Conservation (phyloP, 345 rosid genomes). For the Euphorbia pulcherrima region DNA sequence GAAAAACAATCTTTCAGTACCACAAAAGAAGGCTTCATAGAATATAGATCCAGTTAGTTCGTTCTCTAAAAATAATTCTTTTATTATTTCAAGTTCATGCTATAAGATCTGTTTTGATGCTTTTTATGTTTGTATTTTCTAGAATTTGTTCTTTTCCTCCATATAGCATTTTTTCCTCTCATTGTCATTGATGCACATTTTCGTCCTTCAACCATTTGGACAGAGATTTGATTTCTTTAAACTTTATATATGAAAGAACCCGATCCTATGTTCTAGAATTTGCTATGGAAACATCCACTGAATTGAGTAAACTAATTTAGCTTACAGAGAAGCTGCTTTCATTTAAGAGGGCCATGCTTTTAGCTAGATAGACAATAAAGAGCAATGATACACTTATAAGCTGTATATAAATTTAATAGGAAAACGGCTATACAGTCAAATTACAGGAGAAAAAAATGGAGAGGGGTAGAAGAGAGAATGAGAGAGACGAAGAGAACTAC, state of each 20-base stretch:
- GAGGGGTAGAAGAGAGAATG: background rate
- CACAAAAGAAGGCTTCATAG: conserved; percentile 24
- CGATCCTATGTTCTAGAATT: background rate
- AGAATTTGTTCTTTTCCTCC: background rate
- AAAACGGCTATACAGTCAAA: no score
- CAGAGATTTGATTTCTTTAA: no score
- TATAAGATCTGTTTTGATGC: conserved; percentile 6
- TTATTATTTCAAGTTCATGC: background rate
- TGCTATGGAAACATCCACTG: background rate
- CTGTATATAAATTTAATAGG: background rate
- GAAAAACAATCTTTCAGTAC: conserved; percentile 52
- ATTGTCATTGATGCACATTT: no score
- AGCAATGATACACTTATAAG: background rate
- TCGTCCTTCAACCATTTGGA: no score
- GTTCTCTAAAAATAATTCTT: conserved; percentile 13
- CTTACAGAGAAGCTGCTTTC: background rate
- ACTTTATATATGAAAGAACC: background rate
- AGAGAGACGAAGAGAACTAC: background rate
- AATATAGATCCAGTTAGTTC: conserved; percentile 14
- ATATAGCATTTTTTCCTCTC: conserved; percentile 1
- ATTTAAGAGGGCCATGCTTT: background rate
- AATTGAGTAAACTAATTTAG: background rate
- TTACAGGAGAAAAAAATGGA: background rate
- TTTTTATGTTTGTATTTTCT: background rate
- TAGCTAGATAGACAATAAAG: no score